Evolutionary conservation across 352 stramenopile species (phyloP).

Genomic region (Phytophthora capsici): DNA sequence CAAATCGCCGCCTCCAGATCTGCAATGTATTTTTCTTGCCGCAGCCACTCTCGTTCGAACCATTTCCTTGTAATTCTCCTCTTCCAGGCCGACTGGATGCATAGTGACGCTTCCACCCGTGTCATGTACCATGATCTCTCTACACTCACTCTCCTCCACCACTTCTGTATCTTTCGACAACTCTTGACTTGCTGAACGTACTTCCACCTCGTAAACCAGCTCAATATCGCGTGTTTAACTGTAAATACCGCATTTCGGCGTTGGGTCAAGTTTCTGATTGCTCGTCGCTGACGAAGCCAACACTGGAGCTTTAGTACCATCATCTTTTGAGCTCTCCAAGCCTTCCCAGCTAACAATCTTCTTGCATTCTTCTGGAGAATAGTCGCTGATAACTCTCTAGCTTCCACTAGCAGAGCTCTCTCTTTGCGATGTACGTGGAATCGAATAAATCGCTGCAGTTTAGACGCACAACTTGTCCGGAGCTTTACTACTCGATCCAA

Average conservation of each 20-base stretch:
- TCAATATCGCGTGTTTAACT: slow-evolving; percentile 23
- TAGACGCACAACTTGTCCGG: slow-evolving; percentile 15
- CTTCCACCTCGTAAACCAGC: slow-evolving; percentile 29
- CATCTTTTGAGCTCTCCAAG: slow-evolving; percentile 17
- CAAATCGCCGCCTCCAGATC: slow-evolving; percentile 48
- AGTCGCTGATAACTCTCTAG: slow-evolving; percentile 44
- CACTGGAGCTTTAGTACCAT: slow-evolving; percentile 44
- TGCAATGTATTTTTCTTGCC: slow-evolving; percentile 31
- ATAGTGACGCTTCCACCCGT: slow-evolving; percentile 44
- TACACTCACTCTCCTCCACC: slow-evolving; percentile 44
- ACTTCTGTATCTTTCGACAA: slow-evolving; percentile 44
- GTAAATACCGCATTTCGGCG: slow-evolving; percentile 12
- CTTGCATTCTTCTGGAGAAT: slow-evolving; percentile 62
- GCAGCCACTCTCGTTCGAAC: slow-evolving; percentile 22
- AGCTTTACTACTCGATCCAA: slow-evolving; percentile 11
- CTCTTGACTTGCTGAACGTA: slow-evolving; percentile 18
- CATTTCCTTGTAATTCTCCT: slow-evolving; percentile 20
- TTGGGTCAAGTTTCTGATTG: neutral
- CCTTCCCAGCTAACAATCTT: slow-evolving; percentile 22
- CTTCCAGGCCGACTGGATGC: slow-evolving; percentile 58
- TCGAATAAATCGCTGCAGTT: slow-evolving; percentile 51
- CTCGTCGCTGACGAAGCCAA: slow-evolving; percentile 40
- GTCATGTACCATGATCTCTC: slow-evolving; percentile 31
- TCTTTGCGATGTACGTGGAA: slow-evolving; percentile 50
- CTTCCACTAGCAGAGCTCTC: slow-evolving; percentile 36